These are phyloP conservation scores for Entophlyctis helioformis DNA, from an alignment of 192 early-diverging fungal genomes.

Conservation along the genomic window DNA sequence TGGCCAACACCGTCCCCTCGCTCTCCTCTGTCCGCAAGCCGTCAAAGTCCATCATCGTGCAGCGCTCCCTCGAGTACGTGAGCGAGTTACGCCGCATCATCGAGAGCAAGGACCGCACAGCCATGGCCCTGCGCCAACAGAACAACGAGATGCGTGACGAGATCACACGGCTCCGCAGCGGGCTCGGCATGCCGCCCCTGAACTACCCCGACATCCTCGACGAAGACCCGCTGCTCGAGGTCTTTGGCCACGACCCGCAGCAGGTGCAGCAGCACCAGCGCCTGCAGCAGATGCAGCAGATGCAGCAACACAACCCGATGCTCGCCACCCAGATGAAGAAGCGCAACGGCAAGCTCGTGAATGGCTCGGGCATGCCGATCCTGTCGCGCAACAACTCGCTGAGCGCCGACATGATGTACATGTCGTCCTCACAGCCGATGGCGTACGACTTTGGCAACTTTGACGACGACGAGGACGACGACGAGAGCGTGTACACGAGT, in stretches of 20 bases:
- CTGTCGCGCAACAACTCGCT: background rate
- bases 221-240: conserved; percentile 8
- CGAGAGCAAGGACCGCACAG: conserved; percentile 13
- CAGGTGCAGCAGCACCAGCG: conserved; percentile 1
- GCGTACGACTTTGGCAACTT: no score
- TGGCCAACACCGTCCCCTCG: conserved; percentile 67
- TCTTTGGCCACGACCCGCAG: conserved; percentile 1
- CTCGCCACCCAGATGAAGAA: background rate
- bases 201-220: background rate
- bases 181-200: conserved; percentile 42
- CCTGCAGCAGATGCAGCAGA: no score
- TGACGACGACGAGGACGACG: no score
- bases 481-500: no score
- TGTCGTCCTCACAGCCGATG: no score
- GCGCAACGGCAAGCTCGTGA: no score
- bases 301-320: background rate
- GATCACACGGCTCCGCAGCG: conserved; percentile 43
- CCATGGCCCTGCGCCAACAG: conserved; percentile 27
- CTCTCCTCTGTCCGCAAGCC: conserved; percentile 62
- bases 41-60: conserved; percentile 69
- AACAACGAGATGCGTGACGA: conserved; percentile 46
- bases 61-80: conserved; percentile 58
- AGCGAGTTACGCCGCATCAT: conserved; percentile 7
- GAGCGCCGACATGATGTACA: no score
- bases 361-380: background rate